Evolutionary conservation across 2,329 filamentous ascomycete species (phyloP).

Genomic region (Penicillium thymicola): DNA sequence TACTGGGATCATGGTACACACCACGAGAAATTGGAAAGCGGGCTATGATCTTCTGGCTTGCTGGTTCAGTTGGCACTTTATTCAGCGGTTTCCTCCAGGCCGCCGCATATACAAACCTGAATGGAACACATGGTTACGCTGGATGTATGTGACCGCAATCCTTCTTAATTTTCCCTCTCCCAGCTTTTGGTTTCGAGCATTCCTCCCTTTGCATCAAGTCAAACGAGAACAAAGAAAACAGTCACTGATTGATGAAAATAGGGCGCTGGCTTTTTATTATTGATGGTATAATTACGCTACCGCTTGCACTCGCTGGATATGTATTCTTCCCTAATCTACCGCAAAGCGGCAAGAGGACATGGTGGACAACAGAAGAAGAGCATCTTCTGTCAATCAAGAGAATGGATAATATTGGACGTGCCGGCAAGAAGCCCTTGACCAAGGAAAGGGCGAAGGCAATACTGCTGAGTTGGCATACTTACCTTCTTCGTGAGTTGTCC

Average conservation of each 20-base stretch:
- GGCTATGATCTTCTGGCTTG: conserved; percentile 24
- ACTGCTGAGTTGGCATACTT: conserved; percentile 41
- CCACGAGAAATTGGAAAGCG: conserved; percentile 25
- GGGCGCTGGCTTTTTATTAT: conserved; percentile 31
- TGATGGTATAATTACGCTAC: conserved; percentile 26
- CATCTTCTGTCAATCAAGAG: conserved; percentile 25
- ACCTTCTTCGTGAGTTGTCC: conserved; percentile 32
- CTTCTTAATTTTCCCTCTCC: background rate
- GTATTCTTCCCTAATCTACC: conserved; percentile 23
- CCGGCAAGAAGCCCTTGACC: conserved; percentile 38
- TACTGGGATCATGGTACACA: conserved; percentile 28
- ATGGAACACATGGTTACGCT: conserved; percentile 21
- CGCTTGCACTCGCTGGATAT: conserved; percentile 23
- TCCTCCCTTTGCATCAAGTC: background rate
- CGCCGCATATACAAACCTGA: conserved; percentile 23
- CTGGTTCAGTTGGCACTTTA: conserved; percentile 17
- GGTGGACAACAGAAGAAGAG: conserved; percentile 26
- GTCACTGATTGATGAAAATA: background rate
- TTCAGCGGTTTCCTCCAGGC: conserved; percentile 26
- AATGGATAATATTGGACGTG: conserved; percentile 38
- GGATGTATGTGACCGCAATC: conserved; percentile 15
- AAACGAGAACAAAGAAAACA: background rate
- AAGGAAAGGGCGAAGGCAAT: conserved; percentile 34
- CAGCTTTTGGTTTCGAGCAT: background rate
- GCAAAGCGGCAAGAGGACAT: conserved; percentile 22